phyloP scores from a whole-genome alignment of 306 rosid genomes.

The Vigna trinervia region DNA sequence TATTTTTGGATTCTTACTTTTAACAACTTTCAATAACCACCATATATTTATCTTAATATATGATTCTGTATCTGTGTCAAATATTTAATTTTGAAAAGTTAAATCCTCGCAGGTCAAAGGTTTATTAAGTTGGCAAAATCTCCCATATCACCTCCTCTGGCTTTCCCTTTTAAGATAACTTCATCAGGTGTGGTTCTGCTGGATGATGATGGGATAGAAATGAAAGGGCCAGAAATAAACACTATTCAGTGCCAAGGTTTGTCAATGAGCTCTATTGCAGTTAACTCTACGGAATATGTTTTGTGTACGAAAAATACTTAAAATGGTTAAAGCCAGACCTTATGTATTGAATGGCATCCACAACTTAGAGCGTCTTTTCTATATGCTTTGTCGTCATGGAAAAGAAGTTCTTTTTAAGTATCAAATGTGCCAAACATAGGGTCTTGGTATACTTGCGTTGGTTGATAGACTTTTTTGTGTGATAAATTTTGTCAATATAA shows the following conservation, averaged over 20 bases:
- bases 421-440: constrained; percentile 33
- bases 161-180: constrained; percentile 77
- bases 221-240: constrained; percentile 71
- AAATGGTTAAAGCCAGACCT: constrained; percentile 18
- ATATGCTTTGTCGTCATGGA: constrained; percentile 13
- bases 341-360: constrained; percentile 9
- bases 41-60: background rate
- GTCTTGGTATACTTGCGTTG: background rate
- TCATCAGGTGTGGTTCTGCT: constrained; percentile 74
- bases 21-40: constrained; percentile 24
- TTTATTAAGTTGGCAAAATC: constrained; percentile 87
- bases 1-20: constrained; percentile 21
- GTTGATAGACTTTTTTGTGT: background rate
- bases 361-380: background rate
- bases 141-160: constrained; percentile 82
- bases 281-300: constrained; percentile 30
- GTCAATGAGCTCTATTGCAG: constrained; percentile 46
- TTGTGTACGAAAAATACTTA: background rate
- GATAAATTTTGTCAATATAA: constrained; percentile 1
- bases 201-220: constrained; percentile 67
- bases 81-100: constrained; percentile 31
- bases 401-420: constrained; percentile 20
- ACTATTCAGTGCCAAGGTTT: constrained; percentile 84
- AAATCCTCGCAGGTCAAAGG: constrained; percentile 67
- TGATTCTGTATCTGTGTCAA: constrained; percentile 16